Evolutionary conservation across 2,329 filamentous ascomycete species (phyloP), one percentile per base, ranked within the genome.

Genomic region (Colletotrichum horii): DNA sequence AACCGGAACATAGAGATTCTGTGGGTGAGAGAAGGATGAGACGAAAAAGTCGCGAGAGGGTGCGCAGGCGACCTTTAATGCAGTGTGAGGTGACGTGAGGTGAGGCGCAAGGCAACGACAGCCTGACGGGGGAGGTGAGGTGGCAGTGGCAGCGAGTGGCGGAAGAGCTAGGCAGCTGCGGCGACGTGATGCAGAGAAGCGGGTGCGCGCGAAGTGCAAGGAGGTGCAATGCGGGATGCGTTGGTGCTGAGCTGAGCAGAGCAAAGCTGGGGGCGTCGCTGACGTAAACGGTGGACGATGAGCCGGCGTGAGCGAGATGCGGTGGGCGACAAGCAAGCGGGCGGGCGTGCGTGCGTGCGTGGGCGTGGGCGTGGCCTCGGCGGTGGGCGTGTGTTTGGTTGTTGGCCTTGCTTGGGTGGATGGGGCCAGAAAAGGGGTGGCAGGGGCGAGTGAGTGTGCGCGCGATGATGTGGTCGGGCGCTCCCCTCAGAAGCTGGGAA

Each of bases 1-100:
- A 92, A 90, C 79, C 89, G 88, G 84, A 93, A 92, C 91, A 92
- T 92, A 85, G 87, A 87, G 85, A 87, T 85, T 83, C 83, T 83
- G 80, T 80, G 79, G 76, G 70, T 79, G 75, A 78, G 78, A 76
- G 26, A 78, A 78, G 77, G 78, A 80, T 76, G 76, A 77, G 78
- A 78, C 77, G 77, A 78, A 76, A 32, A 79, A 76, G 74, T 52
- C 28, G 67, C 38, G 34, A 55, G 34, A 65, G 56, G 38, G 26
- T 52, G 34, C 38, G 60, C 55, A 43, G 62, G 30, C 32, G 73
- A 70, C 26, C 66, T 68, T 75, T 48, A 48, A 75, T 75, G 70
- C 70, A 15, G 65, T 32, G 68, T 56, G 36, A 58, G 55, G 26
- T 28, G 52, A 26, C 2, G 60, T 14, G 28, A 36, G 28, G 32